phyloP scores from a whole-genome alignment of 2,329 filamentous ascomycete species.

The Colletotrichum tropicicola region DNA sequence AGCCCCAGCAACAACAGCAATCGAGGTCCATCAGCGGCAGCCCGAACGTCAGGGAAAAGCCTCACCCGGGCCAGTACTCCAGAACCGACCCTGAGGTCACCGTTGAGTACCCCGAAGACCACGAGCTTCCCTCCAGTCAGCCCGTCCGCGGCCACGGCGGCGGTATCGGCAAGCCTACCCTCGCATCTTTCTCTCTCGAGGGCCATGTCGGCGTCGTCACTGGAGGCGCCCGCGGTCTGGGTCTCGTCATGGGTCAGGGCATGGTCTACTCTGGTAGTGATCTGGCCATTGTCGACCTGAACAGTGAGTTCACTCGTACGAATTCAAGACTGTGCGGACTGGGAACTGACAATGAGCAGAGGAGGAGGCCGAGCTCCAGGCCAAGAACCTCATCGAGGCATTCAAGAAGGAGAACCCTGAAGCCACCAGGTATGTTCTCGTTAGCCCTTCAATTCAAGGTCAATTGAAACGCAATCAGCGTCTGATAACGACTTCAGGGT shows the following conservation, averaged over 20 bases:
- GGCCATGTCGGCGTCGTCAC: conserved; percentile 87
- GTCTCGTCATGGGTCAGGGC: conserved; percentile 92
- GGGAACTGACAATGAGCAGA: conserved; percentile 2
- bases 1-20: conserved; percentile 27
- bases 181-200: conserved; percentile 87
- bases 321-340: not conserved
- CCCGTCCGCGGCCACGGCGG: conserved; percentile 81
- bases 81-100: conserved; percentile 82
- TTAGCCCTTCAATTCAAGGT: not conserved
- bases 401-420: conserved; percentile 85
- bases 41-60: conserved; percentile 47
- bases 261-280: conserved; percentile 89
- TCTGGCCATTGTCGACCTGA: conserved; percentile 92
- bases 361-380: conserved; percentile 84
- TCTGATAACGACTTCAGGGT: conserved; percentile 53
- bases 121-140: conserved; percentile 74
- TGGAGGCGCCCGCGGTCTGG: conserved; percentile 87
- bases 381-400: conserved; percentile 74
- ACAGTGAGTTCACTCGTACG: conserved; percentile 70
- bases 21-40: conserved; percentile 40
- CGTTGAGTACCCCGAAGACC: conserved; percentile 80
- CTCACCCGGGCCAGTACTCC: conserved; percentile 69
- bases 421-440: conserved; percentile 63
- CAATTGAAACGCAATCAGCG: not conserved
- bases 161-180: conserved; percentile 83